Conservation (phyloP, 768 basidiomycete species). For the Exidia glandulosa region DNA sequence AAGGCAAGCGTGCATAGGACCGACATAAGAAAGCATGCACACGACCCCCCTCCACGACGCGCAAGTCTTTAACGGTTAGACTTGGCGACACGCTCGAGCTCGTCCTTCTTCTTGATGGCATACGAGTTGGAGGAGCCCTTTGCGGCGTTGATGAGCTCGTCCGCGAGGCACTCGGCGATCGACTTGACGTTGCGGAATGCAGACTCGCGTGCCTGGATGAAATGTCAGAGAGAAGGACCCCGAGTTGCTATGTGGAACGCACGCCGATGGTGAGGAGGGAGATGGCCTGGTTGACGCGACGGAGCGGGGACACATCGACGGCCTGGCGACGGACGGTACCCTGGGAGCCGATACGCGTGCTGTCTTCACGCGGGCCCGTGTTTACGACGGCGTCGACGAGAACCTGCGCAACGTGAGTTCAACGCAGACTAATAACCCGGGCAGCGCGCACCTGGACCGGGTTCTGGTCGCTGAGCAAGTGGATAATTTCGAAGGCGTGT, state of each 20-base stretch:
- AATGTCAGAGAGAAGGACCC: constrained; percentile 1
- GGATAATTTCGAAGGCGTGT: constrained; percentile 98
- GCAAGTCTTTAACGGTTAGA: constrained; percentile 85
- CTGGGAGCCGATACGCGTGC: constrained; percentile 98
- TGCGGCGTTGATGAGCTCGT: constrained; percentile 99
- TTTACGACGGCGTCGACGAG: constrained; percentile 98
- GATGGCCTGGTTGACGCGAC: constrained; percentile 96
- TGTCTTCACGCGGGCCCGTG: constrained; percentile 99
- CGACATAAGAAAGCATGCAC: background rate
- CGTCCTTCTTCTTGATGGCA: constrained; percentile 99
- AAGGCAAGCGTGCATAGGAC: background rate
- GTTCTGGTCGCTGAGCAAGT: constrained; percentile 99
- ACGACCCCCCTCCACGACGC: background rate
- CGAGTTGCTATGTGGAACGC: constrained; percentile 25
- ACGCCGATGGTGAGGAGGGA: constrained; percentile 93
- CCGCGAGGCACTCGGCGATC: constrained; percentile 96
- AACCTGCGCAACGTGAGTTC: constrained; percentile 35
- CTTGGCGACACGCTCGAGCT: constrained; percentile 99
- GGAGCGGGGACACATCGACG: constrained; percentile 97
- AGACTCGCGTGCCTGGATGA: constrained; percentile 84
- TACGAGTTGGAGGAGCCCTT: constrained; percentile 99
- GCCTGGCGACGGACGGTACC: constrained; percentile 99
- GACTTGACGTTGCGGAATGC: constrained; percentile 99
- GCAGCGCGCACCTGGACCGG: constrained; percentile 75
- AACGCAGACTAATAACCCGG: background rate